phyloP scores from a whole-genome alignment of 148 eudicot genomes.

The Spergularia marina region DNA sequence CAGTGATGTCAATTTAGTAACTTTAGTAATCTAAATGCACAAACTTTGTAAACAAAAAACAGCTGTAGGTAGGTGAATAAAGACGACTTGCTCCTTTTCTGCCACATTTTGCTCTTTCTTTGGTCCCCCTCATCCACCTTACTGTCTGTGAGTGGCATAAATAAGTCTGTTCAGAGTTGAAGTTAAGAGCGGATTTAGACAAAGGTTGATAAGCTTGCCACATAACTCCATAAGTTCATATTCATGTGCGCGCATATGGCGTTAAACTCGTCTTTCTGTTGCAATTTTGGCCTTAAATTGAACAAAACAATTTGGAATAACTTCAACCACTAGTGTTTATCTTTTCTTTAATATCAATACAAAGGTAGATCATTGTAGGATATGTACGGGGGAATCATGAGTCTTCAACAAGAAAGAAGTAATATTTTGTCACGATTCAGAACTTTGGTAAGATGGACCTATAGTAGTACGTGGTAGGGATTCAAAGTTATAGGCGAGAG shows the following conservation, averaged over 20 bases:
- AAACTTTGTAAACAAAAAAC: constrained; percentile 7
- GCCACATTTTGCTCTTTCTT: not conserved
- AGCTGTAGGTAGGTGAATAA: constrained; percentile 1
- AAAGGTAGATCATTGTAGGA: not conserved
- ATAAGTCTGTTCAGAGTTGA: constrained; percentile 14
- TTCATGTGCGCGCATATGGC: constrained; percentile 12
- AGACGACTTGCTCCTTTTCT: constrained; percentile 3
- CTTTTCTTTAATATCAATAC: not conserved
- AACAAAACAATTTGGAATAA: not conserved
- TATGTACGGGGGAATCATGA: too few species aligned
- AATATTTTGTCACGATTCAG: not conserved
- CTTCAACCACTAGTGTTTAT: constrained; percentile 14
- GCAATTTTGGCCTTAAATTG: constrained; percentile 7
- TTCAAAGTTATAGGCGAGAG: too few species aligned
- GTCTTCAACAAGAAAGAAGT: not conserved
- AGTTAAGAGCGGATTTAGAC: constrained; percentile 6
- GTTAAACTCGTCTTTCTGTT: not conserved
- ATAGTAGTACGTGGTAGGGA: not conserved
- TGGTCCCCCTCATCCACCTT: constrained; percentile 7
- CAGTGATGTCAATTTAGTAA: not conserved
- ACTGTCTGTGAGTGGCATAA: constrained; percentile 13
- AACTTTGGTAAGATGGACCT: not conserved
- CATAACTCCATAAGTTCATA: not conserved
- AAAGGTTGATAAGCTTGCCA: constrained; percentile 8
- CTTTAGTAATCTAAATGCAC: not conserved